Evolutionary conservation across 1,139 yeast species (phyloP), one percentile per base, ranked within the genome.

Genomic region (Debaryomycetaceae sp.): DNA sequence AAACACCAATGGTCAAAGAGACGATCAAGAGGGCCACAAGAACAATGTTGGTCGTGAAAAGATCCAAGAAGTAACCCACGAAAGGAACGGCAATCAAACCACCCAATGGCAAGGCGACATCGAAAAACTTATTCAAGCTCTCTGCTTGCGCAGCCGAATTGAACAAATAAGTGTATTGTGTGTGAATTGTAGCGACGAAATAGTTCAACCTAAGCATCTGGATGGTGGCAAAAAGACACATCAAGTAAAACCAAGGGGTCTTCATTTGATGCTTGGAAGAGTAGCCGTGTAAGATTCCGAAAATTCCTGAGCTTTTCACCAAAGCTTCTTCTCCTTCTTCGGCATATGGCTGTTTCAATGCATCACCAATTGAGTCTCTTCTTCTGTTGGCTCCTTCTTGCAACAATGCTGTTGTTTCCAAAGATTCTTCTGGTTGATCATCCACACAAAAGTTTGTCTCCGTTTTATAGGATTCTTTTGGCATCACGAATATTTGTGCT

Each of bases 281-380:
- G 49, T 65, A 65, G 5, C 77, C 78, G 49, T 73, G 78, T 43
- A 73, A 59, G 23, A 73, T 64, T 11, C 78, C 78, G 51, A 70
- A 72, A 6, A 73, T 59, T 9, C 73, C 75, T 0, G 74, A 59
- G 46, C 62, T 63, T 41, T 67, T 54, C 4, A 64, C 58, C 49
- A 71, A 60, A 34, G 49, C 46, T 30, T 59, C 70, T 50, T 70
- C 76, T 5, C 74, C 75, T 49, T 70, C 76, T 24, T 62, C 60
- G 4, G 65, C 73, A 46, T 71, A 72, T 4, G 74, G 76, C 47
- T 70, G 76, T 53, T 70, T 72, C 51, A 73, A 59, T 5, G 78
- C 76, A 54, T 72, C 77, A 13, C 78, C 78, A 38, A 73, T 62
- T 3, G 76, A 70, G 52, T 70, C 76, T 51, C 76, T 63, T 54